Evolutionary conservation across 805 yeast species (phyloP), one percentile per base, ranked within the genome.

Genomic region (Lipomyces yamadae): DNA sequence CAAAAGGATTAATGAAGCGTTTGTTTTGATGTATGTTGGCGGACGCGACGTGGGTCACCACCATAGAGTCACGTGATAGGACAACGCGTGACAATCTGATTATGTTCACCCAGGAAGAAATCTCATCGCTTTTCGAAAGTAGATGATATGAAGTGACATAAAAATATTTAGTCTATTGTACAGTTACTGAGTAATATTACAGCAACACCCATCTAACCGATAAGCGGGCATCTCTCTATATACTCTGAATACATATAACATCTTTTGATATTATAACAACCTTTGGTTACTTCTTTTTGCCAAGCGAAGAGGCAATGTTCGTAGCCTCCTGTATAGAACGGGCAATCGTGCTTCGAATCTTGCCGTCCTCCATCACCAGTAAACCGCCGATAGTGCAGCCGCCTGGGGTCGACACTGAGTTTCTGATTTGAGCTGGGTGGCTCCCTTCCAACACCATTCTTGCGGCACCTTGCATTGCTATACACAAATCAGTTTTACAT

Each of bases 381-480:
- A 95, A 81, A 0, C 99, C 99, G 8, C 97, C 97, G 76, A 95
- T 95, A 3, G 99, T 95, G 60, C 98, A 93, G 42, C 99, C 99
- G 37, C 95, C 99, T 32, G 99, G 99, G 0, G 99, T 95, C 76
- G 97, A 92, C 7, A 95, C 95, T 73, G 88, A 88, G 76, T 90
- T 87, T 76, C 91, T 91, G 76, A 95, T 83, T 11, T 85, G 91
- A 24, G 95, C 94, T 10, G 99, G 99, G 75, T 94, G 97, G 56
- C 83, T 86, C 2, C 91, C 92, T 34, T 86, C 85, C 70, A 88
- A 84, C 0, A 89, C 93, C 97, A 95, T 90, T 78, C 87, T 88
- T 15, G 95, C 94, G 13, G 98, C 90, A 32, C 99, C 99, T 58
- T 69, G 72, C 72, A 68, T 64, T 8, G 71, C 77, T 66, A 37